A percentile compares a stretch with the other conserved stretches of the same genome.
Conservation (phyloP, 257 asterid genomes). For the Lavandula angustifolia region DNA sequence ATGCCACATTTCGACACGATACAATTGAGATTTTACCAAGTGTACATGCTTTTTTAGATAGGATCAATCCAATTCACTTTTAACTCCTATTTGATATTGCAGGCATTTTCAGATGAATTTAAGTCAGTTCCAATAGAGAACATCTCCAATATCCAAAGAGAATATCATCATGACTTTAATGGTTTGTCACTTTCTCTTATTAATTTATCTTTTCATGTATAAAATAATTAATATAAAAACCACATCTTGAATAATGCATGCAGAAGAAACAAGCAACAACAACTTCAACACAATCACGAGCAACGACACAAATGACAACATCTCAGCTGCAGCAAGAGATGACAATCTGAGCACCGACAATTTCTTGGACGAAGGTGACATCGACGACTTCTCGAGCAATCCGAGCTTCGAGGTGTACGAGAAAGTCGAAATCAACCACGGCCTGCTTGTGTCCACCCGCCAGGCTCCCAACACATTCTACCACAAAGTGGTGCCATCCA, state of each 20-base stretch:
- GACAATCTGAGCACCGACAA: constrained; percentile 31
- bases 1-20: too few relatives aligned
- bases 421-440: constrained; percentile 48
- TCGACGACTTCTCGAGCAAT: constrained; percentile 47
- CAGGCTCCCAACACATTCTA: constrained; percentile 53
- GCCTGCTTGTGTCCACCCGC: constrained; percentile 60
- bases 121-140: constrained; percentile 52
- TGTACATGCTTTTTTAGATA: too few relatives aligned
- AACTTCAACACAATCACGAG: constrained; percentile 34
- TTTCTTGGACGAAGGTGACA: constrained; percentile 49
- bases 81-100: constrained; percentile 4
- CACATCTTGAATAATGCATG: background rate
- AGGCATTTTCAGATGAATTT: constrained; percentile 50
- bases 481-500: constrained; percentile 60
- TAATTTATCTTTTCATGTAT: background rate
- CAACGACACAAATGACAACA: constrained; percentile 34
- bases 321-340: constrained; percentile 36
- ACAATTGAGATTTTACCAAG: too few relatives aligned
- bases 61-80: too few relatives aligned
- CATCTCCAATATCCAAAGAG: constrained; percentile 36
- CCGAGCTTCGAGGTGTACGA: constrained; percentile 46
- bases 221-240: background rate
- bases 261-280: constrained; percentile 44
- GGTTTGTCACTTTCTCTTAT: constrained; percentile 34
- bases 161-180: constrained; percentile 43